phyloP scores from a whole-genome alignment of 305 asterid species.

The Withania somnifera region DNA sequence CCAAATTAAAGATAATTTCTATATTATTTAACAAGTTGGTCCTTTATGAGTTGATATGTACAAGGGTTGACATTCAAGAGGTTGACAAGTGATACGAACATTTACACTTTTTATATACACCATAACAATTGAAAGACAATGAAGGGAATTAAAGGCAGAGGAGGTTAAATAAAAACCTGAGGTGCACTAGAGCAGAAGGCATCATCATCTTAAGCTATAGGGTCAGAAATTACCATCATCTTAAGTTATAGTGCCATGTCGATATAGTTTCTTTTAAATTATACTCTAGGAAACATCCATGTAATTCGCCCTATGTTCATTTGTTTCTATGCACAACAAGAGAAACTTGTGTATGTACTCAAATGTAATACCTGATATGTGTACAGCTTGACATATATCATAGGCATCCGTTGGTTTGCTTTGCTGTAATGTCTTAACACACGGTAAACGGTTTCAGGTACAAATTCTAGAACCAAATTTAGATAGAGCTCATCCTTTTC shows the following conservation, averaged over 20 bases:
- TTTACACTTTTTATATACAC: neutral
- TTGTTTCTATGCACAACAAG: neutral
- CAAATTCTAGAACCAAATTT: constrained; percentile 71
- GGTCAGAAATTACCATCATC: neutral
- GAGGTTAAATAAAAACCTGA: neutral
- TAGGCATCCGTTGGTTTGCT: constrained; percentile 76
- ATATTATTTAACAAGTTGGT: neutral
- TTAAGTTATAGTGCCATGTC: neutral
- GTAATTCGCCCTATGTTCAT: neutral
- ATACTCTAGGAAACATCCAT: neutral
- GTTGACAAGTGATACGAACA: neutral
- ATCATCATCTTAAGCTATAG: neutral
- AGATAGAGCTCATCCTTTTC: constrained; percentile 76
- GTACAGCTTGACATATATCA: constrained; percentile 81
- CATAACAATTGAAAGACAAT: neutral
- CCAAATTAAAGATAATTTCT: neutral
- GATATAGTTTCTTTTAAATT: neutral
- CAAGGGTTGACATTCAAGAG: neutral
- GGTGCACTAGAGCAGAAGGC: neutral
- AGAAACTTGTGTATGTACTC: neutral
- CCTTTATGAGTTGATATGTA: neutral
- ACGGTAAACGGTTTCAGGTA: constrained; percentile 68
- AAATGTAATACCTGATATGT: constrained; percentile 50
- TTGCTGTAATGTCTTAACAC: constrained; percentile 70
- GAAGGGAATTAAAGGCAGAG: neutral